These are phyloP conservation scores for Gonapodya sp. DNA, from an alignment of 192 early-diverging fungal genomes.

Conservation along the genomic window DNA sequence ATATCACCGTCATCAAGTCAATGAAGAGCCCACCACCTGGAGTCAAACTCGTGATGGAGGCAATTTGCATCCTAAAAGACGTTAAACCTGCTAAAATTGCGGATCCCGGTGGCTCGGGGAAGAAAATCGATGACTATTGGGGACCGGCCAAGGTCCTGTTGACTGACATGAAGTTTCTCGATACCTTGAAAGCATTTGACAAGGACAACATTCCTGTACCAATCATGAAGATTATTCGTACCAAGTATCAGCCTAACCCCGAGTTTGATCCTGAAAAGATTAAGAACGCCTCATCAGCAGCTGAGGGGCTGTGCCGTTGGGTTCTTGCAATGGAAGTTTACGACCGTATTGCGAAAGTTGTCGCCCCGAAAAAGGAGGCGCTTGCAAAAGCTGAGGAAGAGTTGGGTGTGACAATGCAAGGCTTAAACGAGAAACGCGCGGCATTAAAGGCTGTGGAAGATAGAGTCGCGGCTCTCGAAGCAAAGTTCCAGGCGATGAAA, in stretches of 20 bases:
- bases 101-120: conserved; percentile 46
- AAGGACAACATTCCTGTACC: conserved; percentile 43
- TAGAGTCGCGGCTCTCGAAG: conserved; percentile 40
- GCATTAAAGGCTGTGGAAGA: conserved; percentile 50
- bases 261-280: conserved; percentile 57
- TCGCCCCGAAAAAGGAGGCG: conserved; percentile 45
- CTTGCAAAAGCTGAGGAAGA: conserved; percentile 44
- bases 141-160: conserved; percentile 45
- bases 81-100: conserved; percentile 51
- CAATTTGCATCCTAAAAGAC: conserved; percentile 53
- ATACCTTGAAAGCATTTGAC: conserved; percentile 41
- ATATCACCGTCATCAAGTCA: conserved; percentile 50
- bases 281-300: conserved; percentile 47
- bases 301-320: conserved; percentile 50
- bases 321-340: conserved; percentile 50
- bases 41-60: conserved; percentile 54
- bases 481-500: conserved; percentile 41
- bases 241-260: conserved; percentile 50
- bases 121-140: conserved; percentile 50
- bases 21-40: conserved; percentile 53
- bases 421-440: conserved; percentile 46
- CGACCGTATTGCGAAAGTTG: conserved; percentile 48
- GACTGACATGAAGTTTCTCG: conserved; percentile 42
- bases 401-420: conserved; percentile 39
- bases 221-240: conserved; percentile 50